These are phyloP conservation scores for Hypoxylon fragiforme DNA, from an alignment of 495 filamentous ascomycete genomes.

Conservation along the genomic window DNA sequence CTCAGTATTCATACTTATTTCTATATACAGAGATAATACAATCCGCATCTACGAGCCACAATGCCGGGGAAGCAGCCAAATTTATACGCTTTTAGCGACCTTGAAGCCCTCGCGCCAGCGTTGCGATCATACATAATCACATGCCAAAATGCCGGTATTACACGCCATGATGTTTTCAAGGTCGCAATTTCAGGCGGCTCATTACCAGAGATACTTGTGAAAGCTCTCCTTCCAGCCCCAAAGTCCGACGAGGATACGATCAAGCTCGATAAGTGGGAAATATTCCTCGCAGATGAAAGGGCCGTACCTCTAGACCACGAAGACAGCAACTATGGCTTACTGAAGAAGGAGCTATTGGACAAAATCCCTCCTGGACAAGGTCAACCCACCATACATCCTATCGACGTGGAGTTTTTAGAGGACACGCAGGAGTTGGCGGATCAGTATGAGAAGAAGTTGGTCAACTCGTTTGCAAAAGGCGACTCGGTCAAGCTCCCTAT, in stretches of 20 bases:
- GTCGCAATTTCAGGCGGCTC: constrained; percentile 94
- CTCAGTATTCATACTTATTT: constrained; percentile 4
- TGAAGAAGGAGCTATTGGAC: constrained; percentile 84
- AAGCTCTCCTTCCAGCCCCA: constrained; percentile 68
- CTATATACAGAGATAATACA: background rate
- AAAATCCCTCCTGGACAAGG: constrained; percentile 73
- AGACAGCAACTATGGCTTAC: constrained; percentile 90
- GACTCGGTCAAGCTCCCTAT: constrained; percentile 89
- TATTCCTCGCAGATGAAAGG: constrained; percentile 98
- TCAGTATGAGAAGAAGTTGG: constrained; percentile 87
- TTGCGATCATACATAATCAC: constrained; percentile 80
- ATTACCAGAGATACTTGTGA: constrained; percentile 80
- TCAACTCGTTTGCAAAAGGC: constrained; percentile 77
- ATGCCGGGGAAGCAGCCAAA: constrained; percentile 76
- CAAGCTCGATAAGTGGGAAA: constrained; percentile 87
- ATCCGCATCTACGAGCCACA: constrained; percentile 31
- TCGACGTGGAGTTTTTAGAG: constrained; percentile 71
- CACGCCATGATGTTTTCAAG: constrained; percentile 82
- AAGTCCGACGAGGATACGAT: constrained; percentile 64
- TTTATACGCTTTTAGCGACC: constrained; percentile 76
- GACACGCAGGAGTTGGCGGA: constrained; percentile 93
- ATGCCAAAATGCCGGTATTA: constrained; percentile 74
- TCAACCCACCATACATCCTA: constrained; percentile 72
- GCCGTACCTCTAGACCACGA: constrained; percentile 86
- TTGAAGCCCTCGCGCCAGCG: constrained; percentile 68